A percentile compares a stretch with the other conserved stretches of the same genome.
These are phyloP conservation scores for Triticum urartu DNA, from an alignment of 176 grass and related monocot genomes.

Conservation along the genomic window DNA sequence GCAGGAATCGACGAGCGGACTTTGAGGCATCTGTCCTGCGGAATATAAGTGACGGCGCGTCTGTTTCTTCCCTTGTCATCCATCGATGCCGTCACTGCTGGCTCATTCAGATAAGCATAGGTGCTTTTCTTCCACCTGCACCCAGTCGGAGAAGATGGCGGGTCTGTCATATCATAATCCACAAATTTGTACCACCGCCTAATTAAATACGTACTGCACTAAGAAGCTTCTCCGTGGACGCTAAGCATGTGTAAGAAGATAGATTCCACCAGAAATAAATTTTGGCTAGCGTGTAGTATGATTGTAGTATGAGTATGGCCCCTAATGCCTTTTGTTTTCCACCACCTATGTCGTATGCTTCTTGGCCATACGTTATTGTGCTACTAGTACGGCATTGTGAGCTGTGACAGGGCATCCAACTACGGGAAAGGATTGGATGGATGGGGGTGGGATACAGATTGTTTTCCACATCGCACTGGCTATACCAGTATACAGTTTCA, in stretches of 20 bases:
- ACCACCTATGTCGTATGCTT: not conserved
- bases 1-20: constrained; percentile 18
- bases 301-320: not conserved
- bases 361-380: not conserved
- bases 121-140: constrained; percentile 85
- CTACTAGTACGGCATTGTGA: not conserved
- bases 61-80: constrained; percentile 34
- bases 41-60: constrained; percentile 40
- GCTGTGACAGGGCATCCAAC: constrained; percentile 22
- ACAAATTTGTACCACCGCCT: not conserved
- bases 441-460: constrained; percentile 26
- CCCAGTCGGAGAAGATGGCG: constrained; percentile 30
- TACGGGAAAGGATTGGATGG: not conserved
- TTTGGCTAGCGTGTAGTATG: not conserved
- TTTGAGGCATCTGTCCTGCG: constrained; percentile 38
- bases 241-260: not conserved
- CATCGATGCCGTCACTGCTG: constrained; percentile 55
- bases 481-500: not conserved
- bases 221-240: not conserved
- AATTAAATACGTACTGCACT: not conserved
- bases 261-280: not conserved
- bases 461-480: not conserved
- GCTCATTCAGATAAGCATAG: constrained; percentile 86
- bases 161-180: constrained; percentile 35
- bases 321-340: not conserved